Conservation (phyloP, 495 filamentous ascomycete species). For the Penicillium malachiteum region DNA sequence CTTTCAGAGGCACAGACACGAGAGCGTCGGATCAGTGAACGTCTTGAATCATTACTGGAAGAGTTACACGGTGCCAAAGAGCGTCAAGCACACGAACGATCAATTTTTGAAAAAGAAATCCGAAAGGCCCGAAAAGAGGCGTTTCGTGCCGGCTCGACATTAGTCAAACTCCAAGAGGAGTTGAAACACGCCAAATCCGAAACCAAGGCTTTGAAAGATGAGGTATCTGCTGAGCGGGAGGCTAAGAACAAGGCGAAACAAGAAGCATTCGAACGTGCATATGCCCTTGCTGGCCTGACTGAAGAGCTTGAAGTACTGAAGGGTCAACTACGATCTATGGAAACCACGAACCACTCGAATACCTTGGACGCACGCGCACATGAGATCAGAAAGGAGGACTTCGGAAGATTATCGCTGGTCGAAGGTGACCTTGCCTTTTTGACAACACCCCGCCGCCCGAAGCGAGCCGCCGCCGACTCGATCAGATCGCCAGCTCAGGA, state of each 20-base stretch:
- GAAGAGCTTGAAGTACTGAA: conserved; percentile 68
- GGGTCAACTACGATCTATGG: conserved; percentile 61
- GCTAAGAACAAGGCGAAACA: conserved; percentile 61
- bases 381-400: conserved; percentile 29
- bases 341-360: conserved; percentile 55
- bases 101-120: conserved; percentile 82
- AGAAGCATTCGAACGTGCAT: conserved; percentile 73
- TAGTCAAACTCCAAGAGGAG: conserved; percentile 82
- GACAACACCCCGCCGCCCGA: conserved; percentile 35
- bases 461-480: conserved; percentile 62
- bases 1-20: conserved; percentile 69
- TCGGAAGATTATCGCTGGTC: conserved; percentile 30
- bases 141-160: conserved; percentile 73
- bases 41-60: conserved; percentile 77
- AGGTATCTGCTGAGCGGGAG: conserved; percentile 50
- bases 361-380: conserved; percentile 32
- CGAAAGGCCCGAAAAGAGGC: conserved; percentile 78
- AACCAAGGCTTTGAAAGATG: conserved; percentile 51
- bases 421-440: conserved; percentile 39
- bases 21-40: conserved; percentile 72
- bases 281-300: conserved; percentile 68
- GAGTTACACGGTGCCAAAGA: conserved; percentile 74
- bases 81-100: conserved; percentile 67
- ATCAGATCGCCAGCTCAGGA: conserved; percentile 39
- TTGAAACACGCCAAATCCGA: conserved; percentile 64